Base-by-base conservation (phyloP, 225 moss, liverwort and hornwort genomes). In the Sphagnum tenellum region DNA sequence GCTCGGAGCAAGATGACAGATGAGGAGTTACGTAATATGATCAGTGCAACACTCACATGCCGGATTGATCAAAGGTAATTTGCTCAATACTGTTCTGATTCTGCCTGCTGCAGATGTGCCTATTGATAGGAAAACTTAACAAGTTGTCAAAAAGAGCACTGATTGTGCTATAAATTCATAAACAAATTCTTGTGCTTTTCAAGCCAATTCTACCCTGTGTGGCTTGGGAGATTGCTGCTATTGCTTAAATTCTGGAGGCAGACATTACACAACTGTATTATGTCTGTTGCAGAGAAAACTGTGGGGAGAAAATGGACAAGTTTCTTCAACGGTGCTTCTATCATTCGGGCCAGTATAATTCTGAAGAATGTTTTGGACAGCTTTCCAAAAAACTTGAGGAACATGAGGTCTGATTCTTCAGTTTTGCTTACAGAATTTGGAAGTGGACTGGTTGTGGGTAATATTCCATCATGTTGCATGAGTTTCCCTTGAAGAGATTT, bases 1-100 rank as follows among this genome's bases (percentile, higher is more conserved):
- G 94, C 94, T 50, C 79, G 94, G 67, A 94, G 94, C 81, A 89
- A 91, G 65, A 94, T 94, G 94, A 87, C 78, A 0, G 61, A 94
- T 57, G 73, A 80, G 59, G 79, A 89, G 68, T 69, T 94, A 66
- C 89, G 94, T n/a, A 79, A 89, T 8, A 81, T 89, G 83, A 83
- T 94, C 45, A 84, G 89, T 56, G 73, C 79, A 56, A 87, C 91
- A 55, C 82, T 94, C 14, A 91, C 94, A 47, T 94, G 94, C 67
- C 90, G 94, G 50, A 94, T 94, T 64, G 94, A 94, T 78, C 94
- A 90, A 66, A 89, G 90, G 94, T 88, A 72, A 44, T 62, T 55
- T 62, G 12, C 12, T 48, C 64, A 49, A 45, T 48, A 47, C 44
- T 45, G 48, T 29, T 50, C 52, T 9, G 50, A 8, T 50, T 29